Base-by-base conservation (phyloP, 148 eudicot species). In the Rhododendron williamsianum region DNA sequence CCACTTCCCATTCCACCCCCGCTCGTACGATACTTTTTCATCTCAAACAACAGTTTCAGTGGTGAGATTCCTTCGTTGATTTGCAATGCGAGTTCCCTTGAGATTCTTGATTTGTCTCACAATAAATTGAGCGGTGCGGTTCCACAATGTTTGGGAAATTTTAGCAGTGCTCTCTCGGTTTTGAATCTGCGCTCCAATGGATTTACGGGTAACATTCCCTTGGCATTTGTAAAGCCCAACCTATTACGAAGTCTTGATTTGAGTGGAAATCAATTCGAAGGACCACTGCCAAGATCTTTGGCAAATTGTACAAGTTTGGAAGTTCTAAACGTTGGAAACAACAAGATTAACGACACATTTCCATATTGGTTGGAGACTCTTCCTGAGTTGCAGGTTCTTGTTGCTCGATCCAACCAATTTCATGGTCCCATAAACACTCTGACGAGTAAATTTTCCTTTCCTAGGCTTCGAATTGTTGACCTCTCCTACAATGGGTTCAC, bases 391-490 rank as follows among this genome's bases (percentile, higher is more conserved):
- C 87, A 83, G 2, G 91, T 92, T 51, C 89, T 92, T 16, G 78
- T 87, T 19, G 27, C 90, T 11, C 60, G 85, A 23, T 85, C 84
- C 52, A 91, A 91, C 67, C 46, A 7, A 10, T 87, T 91, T 25
- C 43, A 71, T 30, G 93, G 92, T 51, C 23, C 84, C n/a, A 49
- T 88, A 21, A 15, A 3, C 36, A 85, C 89, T 80, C 33, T 33
- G 1, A 18, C 30, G 13, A 48, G 0, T 23, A 69, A 43, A n/a
- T 11, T n/a, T 6, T 18, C 41, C 0, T 85, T 89, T 89, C 83
- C 88, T 71, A 46, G 72, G 36, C 90, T 91, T 72, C 93, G 89
- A 74, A 91, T 93, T 6, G 3, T 91, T 19, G 95, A 91, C 78
- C 79, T 93, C 15, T 88, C 92, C 43, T 86, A 67, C 51, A 93